A percentile compares a stretch with the other conserved stretches of the same genome.
Evolutionary conservation across 306 rosid species (phyloP).

Genomic region (Cicer pinnatifidum): DNA sequence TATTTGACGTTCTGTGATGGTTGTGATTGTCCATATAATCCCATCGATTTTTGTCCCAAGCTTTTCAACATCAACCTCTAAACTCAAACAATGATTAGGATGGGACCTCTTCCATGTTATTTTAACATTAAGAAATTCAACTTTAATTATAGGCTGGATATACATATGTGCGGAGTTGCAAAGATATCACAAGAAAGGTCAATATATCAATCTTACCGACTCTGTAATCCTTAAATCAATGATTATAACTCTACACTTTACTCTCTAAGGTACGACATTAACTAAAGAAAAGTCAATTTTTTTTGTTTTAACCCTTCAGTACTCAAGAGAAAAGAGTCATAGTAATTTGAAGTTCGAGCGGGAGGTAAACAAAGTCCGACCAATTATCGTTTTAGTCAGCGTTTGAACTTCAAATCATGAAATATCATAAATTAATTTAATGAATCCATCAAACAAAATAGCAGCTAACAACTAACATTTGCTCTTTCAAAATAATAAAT

Average conservation of each 20-base stretch:
- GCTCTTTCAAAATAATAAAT: no score
- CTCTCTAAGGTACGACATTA: not conserved
- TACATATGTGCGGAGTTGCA: not conserved
- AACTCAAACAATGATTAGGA: not conserved
- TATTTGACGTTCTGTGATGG: not conserved
- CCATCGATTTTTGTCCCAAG: not conserved
- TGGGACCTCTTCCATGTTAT: not conserved
- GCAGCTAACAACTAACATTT: no score
- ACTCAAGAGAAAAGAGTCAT: no score
- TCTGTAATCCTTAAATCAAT: not conserved
- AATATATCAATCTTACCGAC: not conserved
- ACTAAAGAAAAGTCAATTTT: not conserved
- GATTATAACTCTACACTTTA: not conserved
- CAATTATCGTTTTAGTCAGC: no score
- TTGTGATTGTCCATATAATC: not conserved
- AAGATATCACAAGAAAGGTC: not conserved
- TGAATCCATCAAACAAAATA: not conserved
- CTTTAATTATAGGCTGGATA: not conserved
- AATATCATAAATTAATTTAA: not conserved
- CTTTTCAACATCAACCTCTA: constrained; percentile 8
- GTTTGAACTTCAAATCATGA: no score
- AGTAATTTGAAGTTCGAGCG: no score
- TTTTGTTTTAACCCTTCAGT: not conserved
- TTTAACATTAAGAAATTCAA: not conserved
- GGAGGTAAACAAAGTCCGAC: no score